These are phyloP conservation scores for Elsinoe ampelina DNA, from an alignment of 2,329 filamentous ascomycete species.

Conservation along the genomic window DNA sequence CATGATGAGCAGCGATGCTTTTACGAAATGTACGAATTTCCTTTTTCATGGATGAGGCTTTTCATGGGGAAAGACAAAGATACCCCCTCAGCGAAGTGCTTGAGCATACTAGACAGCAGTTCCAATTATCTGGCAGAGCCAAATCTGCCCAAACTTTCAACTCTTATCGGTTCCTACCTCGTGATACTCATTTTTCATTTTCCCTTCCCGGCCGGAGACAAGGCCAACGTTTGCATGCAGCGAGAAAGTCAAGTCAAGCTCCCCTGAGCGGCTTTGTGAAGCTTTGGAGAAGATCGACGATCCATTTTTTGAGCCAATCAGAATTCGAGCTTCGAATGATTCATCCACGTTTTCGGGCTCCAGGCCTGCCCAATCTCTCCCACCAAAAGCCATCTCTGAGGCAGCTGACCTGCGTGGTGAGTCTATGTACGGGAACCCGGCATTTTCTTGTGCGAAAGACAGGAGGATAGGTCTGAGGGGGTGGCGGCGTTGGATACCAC, in stretches of 20 bases:
- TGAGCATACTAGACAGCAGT: not conserved
- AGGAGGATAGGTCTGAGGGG: not conserved
- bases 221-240: not conserved
- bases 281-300: not conserved
- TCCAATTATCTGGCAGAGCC: not conserved
- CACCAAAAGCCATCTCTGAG: not conserved
- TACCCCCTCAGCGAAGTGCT: not conserved
- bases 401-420: not conserved
- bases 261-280: slow-evolving; percentile 3
- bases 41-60: not conserved
- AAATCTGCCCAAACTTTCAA: not conserved
- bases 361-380: not conserved
- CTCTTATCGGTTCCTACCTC: not conserved
- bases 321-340: not conserved
- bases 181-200: not conserved
- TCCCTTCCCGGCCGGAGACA: not conserved
- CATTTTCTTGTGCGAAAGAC: not conserved
- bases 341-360: not conserved
- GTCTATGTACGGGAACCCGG: not conserved
- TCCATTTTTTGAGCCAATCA: not conserved
- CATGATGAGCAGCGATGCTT: slow-evolving; percentile 1
- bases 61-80: not conserved
- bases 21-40: not conserved
- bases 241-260: not conserved
- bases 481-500: not conserved